These are phyloP conservation scores for Yarrowia osloensis DNA, from an alignment of 805 yeast species.

Conservation along the genomic window DNA sequence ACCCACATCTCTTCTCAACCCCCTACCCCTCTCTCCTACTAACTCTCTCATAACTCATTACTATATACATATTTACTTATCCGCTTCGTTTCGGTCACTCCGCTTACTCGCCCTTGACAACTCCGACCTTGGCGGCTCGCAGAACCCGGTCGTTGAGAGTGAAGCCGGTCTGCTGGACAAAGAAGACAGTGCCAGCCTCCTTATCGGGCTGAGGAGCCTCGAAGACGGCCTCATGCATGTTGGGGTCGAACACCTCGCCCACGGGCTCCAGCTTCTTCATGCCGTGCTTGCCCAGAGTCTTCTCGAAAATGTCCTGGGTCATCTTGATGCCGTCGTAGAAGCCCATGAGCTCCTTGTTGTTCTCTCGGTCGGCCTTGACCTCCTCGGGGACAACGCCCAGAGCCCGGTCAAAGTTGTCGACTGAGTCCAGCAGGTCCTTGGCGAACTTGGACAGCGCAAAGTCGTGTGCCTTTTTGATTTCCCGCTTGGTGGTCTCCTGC, in stretches of 20 bases:
- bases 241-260: constrained; percentile 86
- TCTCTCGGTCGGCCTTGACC: constrained; percentile 43
- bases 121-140: constrained; percentile 95
- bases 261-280: constrained; percentile 76
- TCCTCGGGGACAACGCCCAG: constrained; percentile 58
- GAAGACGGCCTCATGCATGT: constrained; percentile 89
- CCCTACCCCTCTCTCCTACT: too few species aligned
- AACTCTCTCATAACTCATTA: constrained; percentile 19
- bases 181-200: constrained; percentile 90
- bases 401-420: constrained; percentile 89
- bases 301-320: constrained; percentile 85
- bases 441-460: constrained; percentile 92
- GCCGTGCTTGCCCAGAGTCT: constrained; percentile 80
- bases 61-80: constrained; percentile 27
- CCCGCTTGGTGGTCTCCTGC: constrained; percentile 87
- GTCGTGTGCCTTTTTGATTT: constrained; percentile 81
- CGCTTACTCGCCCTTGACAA: constrained; percentile 65
- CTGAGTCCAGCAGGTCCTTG: constrained; percentile 81
- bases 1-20: too few species aligned
- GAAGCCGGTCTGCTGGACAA: constrained; percentile 89
- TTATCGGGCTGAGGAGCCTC: constrained; percentile 83
- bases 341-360: constrained; percentile 66
- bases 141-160: constrained; percentile 82
- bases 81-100: too few species aligned
- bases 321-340: constrained; percentile 85